These are phyloP conservation scores for Jackrogersella multiformis DNA, from an alignment of 495 filamentous ascomycete genomes.

Conservation along the genomic window DNA sequence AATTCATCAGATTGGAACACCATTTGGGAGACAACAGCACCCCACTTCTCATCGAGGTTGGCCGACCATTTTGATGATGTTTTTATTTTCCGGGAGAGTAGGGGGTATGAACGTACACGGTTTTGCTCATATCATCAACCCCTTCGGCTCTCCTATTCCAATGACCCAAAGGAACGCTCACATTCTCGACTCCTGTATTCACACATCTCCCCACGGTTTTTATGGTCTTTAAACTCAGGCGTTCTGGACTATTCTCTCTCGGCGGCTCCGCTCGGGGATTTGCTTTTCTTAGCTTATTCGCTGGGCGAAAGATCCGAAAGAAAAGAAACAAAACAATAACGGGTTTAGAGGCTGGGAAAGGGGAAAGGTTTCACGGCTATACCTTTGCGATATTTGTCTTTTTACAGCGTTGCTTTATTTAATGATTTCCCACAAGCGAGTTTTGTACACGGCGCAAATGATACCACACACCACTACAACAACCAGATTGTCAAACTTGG, in stretches of 20 bases:
- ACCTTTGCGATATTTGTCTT: constrained; percentile 42
- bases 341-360: constrained; percentile 29
- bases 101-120: constrained; percentile 49
- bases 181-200: constrained; percentile 41
- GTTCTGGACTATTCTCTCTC: constrained; percentile 48
- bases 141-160: constrained; percentile 40
- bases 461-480: constrained; percentile 16
- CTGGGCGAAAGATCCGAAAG: constrained; percentile 38
- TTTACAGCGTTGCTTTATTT: constrained; percentile 42
- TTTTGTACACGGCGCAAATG: constrained; percentile 32
- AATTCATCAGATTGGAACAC: constrained; percentile 59
- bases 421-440: constrained; percentile 37
- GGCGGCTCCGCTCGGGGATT: constrained; percentile 23
- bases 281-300: constrained; percentile 37
- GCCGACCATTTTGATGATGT: constrained; percentile 55
- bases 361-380: constrained; percentile 42
- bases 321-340: constrained; percentile 37
- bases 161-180: constrained; percentile 40
- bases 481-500: constrained; percentile 38
- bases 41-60: constrained; percentile 62
- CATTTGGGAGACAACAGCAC: constrained; percentile 58
- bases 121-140: constrained; percentile 43
- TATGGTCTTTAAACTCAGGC: constrained; percentile 30
- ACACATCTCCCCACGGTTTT: constrained; percentile 26
- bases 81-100: constrained; percentile 48